Conservation (phyloP, 2,329 filamentous ascomycete genomes). For the Cercospora sp. region DNA sequence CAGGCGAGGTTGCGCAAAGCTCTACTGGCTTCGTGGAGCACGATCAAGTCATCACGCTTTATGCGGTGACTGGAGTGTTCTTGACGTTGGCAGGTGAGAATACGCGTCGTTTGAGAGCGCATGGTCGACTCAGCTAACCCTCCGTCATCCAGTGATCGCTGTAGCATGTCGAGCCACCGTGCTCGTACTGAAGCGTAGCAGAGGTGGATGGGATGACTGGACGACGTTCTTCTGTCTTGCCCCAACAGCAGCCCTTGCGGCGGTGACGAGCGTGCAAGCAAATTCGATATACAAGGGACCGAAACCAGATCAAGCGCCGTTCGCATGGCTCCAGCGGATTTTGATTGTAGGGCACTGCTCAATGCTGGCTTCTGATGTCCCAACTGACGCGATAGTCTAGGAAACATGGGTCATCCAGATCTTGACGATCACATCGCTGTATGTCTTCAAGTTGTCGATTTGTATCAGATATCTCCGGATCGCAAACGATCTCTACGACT, state of each 20-base stretch:
- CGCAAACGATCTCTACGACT: neutral
- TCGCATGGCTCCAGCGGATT: conserved; percentile 2
- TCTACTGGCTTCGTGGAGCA: neutral
- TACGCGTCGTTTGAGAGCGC: neutral
- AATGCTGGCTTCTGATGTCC: neutral
- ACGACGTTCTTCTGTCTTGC: neutral
- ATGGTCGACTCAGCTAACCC: neutral
- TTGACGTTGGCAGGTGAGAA: conserved; percentile 3
- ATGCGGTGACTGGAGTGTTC: neutral
- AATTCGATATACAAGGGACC: neutral
- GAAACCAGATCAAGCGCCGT: neutral
- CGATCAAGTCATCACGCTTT: neutral
- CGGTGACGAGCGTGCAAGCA: neutral
- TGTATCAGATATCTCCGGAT: conserved; percentile 6
- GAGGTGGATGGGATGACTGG: conserved; percentile 6
- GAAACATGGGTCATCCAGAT: conserved; percentile 7
- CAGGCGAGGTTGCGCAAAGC: neutral
- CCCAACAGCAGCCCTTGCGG: conserved; percentile 1
- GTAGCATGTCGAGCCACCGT: conserved; percentile 1
- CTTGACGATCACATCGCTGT: conserved; percentile 6
- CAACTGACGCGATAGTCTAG: neutral
- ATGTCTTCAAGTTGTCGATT: conserved; percentile 6
- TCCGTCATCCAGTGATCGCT: neutral
- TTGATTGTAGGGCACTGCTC: neutral
- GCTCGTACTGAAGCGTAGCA: neutral